Evolutionary conservation across 164 flowering plant genomes (phyloP), one percentile per base, ranked within the genome.

Genomic region (Berberis thunbergii): DNA sequence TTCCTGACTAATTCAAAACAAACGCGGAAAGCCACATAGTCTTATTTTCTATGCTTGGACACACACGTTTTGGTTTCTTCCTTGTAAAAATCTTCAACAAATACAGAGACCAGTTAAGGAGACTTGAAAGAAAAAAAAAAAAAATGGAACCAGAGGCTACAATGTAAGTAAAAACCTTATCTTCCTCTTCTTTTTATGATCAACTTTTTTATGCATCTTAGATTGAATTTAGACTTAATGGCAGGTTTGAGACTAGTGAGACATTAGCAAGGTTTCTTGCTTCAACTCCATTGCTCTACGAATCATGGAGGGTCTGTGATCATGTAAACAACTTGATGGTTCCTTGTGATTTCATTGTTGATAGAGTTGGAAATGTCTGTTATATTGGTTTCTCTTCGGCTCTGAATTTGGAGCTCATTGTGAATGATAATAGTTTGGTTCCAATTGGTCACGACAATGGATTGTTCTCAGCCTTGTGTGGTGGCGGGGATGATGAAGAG

Each of bases 161-260:
- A 26, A 26, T 26, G 26, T 26, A 26, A 26, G 26, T 26, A 26
- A 26, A 26, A 26, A 26, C 26, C 26, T 26, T 1, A 7, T 59
- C 4, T 3, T 7, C 6, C 2, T 45, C 10, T 62, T 8, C 39
- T 8, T 38, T 6, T 52, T 7, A 10, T 10, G n/a, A 2, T 4
- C 11, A 3, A 5, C 38, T 64, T 26, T 40, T 40, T 39, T 45
- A 4, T 48, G 41, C 2, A 5, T 39, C 26, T 13, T 60, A n/a
- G 26, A 2, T 45, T 10, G 4, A n/a, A 60, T 60, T 52, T 52
- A 11, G 50, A 48, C 50, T 10, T 3, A 40, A 50, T 56, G 45
- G 41, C 84, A 81, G 88, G 64, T 89, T 86, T 58, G 96, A 89
- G 81, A 81, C 75, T 2, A 85, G 88, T 56, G 91, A 89, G 72